These are phyloP conservation scores for Aegilops tauschii DNA, from an alignment of 176 grass and related monocot genomes.

Conservation along the genomic window DNA sequence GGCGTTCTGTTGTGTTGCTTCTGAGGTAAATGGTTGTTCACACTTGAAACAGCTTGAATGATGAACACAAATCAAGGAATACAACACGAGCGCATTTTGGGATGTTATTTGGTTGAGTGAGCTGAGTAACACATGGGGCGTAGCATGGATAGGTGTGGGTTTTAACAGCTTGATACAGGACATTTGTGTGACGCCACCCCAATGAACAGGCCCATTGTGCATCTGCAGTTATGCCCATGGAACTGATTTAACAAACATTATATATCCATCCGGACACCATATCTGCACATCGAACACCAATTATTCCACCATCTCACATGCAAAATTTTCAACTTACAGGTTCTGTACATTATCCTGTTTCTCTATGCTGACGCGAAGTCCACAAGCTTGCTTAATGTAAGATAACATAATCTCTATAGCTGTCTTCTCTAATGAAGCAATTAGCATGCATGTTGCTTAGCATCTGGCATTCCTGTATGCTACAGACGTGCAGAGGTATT, in stretches of 20 bases:
- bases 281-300: background rate
- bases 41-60: background rate
- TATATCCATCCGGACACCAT: background rate
- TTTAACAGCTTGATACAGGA: background rate
- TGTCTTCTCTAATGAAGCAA: background rate
- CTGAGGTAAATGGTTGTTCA: constrained; percentile 56
- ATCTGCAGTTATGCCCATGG: background rate
- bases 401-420: constrained; percentile 13
- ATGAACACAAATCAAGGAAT: background rate
- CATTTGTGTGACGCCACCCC: background rate
- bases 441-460: background rate
- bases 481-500: constrained; percentile 46
- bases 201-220: background rate
- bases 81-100: background rate
- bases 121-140: background rate
- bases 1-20: constrained; percentile 96
- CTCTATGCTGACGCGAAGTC: constrained; percentile 65
- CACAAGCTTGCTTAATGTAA: constrained; percentile 66
- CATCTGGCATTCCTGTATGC: constrained; percentile 11
- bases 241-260: background rate
- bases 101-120: background rate
- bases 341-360: constrained; percentile 88
- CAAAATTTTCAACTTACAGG: constrained; percentile 43
- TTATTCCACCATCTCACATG: background rate
- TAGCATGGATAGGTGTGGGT: background rate